phyloP scores from a whole-genome alignment of 441 rosid species.

The Euphorbia celastroides region DNA sequence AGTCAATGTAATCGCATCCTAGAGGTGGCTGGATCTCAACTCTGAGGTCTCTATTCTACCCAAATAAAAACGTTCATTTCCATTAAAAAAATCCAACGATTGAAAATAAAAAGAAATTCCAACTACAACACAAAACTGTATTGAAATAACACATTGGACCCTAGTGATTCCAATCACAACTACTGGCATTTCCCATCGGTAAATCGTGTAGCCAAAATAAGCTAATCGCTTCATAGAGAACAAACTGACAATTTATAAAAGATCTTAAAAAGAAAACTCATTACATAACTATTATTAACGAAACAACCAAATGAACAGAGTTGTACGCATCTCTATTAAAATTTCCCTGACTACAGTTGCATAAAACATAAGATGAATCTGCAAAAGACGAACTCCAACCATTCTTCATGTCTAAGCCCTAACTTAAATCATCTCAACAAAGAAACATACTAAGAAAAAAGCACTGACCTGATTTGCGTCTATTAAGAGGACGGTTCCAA shows the following conservation, averaged over 20 bases:
- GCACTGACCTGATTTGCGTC: slow-evolving; percentile 56
- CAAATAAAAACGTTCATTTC: not conserved
- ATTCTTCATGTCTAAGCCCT: not conserved
- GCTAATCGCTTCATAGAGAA: not conserved
- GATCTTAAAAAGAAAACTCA: too few species aligned
- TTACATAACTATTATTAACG: not conserved
- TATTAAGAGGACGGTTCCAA: slow-evolving; percentile 47
- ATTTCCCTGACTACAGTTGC: not conserved
- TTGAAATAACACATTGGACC: not conserved
- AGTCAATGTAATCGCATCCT: not conserved
- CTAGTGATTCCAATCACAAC: not conserved
- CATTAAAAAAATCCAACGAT: not conserved
- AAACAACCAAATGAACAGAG: not conserved
- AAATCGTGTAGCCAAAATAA: not conserved
- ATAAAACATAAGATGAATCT: not conserved
- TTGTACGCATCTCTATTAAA: not conserved
- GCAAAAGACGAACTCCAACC: not conserved
- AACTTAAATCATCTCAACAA: not conserved
- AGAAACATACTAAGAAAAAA: not conserved
- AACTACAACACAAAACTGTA: not conserved
- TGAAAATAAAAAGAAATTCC: not conserved
- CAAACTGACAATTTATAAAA: not conserved
- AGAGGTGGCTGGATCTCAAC: not conserved
- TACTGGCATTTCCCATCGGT: not conserved
- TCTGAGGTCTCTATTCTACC: not conserved